phyloP scores from a whole-genome alignment of 768 basidiomycete species.

The Lactarius vividus region DNA sequence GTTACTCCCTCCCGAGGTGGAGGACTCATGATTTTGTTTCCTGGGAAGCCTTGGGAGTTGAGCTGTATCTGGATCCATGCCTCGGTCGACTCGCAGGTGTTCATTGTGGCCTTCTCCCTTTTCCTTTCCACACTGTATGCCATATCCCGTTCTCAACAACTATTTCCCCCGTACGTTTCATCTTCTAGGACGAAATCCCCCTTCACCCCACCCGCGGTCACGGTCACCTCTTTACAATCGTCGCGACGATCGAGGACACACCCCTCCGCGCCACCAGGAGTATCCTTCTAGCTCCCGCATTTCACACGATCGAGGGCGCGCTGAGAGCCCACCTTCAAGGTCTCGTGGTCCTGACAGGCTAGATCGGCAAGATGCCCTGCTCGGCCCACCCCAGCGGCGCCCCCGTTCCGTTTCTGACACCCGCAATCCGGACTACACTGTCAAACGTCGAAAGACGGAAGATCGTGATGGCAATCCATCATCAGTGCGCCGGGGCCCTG shows the following conservation, averaged over 20 bases:
- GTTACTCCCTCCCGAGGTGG: conserved; percentile 26
- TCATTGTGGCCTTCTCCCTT: conserved; percentile 28
- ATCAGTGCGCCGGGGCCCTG: conserved; percentile 18
- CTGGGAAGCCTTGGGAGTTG: conserved; percentile 29
- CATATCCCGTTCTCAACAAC: conserved; percentile 28
- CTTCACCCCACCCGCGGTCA: conserved; percentile 23
- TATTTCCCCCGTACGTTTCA: conserved; percentile 26
- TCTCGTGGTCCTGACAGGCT: conserved; percentile 7
- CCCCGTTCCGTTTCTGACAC: conserved; percentile 17
- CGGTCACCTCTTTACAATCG: conserved; percentile 22
- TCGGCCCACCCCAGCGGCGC: conserved; percentile 25
- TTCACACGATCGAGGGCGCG: conserved; percentile 16
- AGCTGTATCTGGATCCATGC: conserved; percentile 26
- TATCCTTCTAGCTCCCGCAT: conserved; percentile 11
- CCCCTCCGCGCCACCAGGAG: conserved; percentile 21
- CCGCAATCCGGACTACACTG: conserved; percentile 19
- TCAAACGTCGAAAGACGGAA: conserved; percentile 26
- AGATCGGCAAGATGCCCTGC: conserved; percentile 15
- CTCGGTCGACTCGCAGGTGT: conserved; percentile 25
- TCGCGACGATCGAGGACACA: conserved; percentile 22
- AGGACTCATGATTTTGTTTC: conserved; percentile 22
- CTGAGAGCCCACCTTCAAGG: conserved; percentile 22
- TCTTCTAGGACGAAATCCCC: conserved; percentile 30
- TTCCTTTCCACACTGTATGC: conserved; percentile 25
- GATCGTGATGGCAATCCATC: conserved; percentile 14